These are phyloP conservation scores for Entomortierella lignicola DNA, from an alignment of 192 early-diverging fungal species.

Conservation along the genomic window DNA sequence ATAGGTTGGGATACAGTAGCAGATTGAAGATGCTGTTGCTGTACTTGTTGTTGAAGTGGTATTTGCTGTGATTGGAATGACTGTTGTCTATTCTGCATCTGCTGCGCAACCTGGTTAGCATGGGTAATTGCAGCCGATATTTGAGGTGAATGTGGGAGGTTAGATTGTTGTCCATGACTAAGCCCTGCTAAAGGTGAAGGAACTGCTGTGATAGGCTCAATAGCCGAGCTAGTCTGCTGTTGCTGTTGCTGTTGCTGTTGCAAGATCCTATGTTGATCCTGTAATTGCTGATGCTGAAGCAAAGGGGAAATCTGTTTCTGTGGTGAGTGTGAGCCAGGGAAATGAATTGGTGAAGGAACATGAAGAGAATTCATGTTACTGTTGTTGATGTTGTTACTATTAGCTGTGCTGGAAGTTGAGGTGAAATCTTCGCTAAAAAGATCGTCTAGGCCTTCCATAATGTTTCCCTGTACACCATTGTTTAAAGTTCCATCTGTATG, in stretches of 20 bases:
- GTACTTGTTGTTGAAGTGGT: constrained; percentile 6
- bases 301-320: constrained; percentile 18
- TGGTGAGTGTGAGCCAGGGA: constrained; percentile 8
- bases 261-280: constrained; percentile 10
- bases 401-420: neutral
- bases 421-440: constrained; percentile 41
- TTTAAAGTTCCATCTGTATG: constrained; percentile 18
- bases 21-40: constrained; percentile 14
- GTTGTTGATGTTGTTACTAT: neutral
- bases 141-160: constrained; percentile 18
- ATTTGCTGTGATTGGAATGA: neutral
- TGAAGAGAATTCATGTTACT: constrained; percentile 6
- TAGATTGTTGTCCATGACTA: constrained; percentile 1
- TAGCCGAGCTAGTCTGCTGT: neutral
- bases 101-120: neutral
- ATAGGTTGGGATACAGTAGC: neutral
- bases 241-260: constrained; percentile 13
- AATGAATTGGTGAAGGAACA: constrained; percentile 10
- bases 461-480: constrained; percentile 24
- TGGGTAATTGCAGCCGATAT: constrained; percentile 5
- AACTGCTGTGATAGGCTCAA: constrained; percentile 12
- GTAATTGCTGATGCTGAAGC: constrained; percentile 20
- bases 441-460: constrained; percentile 45
- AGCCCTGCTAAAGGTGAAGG: neutral
- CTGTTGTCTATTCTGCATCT: constrained; percentile 17